Evolutionary conservation across 768 basidiomycete genomes (phyloP).

Genomic region (Tylopilus vinaceipallidus): DNA sequence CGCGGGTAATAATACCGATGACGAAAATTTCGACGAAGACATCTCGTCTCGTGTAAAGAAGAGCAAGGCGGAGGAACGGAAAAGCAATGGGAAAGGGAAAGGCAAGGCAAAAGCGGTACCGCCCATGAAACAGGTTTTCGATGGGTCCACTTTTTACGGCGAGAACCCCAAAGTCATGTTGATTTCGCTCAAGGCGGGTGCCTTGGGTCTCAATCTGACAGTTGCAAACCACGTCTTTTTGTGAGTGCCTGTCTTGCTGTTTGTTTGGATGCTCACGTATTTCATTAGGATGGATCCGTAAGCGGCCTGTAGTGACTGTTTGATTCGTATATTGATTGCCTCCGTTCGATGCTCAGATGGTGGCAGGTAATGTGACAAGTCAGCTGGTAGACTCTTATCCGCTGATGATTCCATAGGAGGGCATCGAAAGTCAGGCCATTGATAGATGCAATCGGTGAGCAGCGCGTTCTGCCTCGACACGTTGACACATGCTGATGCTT

Average conservation of each 20-base stretch:
- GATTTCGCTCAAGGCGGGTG: constrained; percentile 84
- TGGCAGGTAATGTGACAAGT: constrained; percentile 53
- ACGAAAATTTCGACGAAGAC: constrained; percentile 30
- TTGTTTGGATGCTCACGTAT: constrained; percentile 9
- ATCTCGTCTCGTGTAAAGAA: constrained; percentile 33
- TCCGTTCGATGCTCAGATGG: constrained; percentile 46
- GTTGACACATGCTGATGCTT: constrained; percentile 3
- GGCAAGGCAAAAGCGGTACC: constrained; percentile 30
- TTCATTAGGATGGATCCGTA: constrained; percentile 75
- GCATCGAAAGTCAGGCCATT: constrained; percentile 82
- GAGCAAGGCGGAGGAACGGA: constrained; percentile 33
- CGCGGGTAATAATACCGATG: constrained; percentile 27
- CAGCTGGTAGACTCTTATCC: neutral
- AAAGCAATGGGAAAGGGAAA: constrained; percentile 42
- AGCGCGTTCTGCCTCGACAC: neutral
- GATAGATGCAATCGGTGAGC: constrained; percentile 70
- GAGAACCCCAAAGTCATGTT: constrained; percentile 78
- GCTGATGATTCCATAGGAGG: constrained; percentile 46
- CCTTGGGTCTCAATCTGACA: constrained; percentile 83
- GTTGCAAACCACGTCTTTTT: constrained; percentile 86
- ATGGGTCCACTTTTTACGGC: constrained; percentile 24
- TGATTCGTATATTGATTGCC: constrained; percentile 11
- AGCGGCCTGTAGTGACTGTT: constrained; percentile 31
- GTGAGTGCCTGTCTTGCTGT: constrained; percentile 41
- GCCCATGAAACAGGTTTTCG: constrained; percentile 12